Evolutionary conservation across 2,329 filamentous ascomycete species (phyloP).

Genomic region (Calonectria honghensis): DNA sequence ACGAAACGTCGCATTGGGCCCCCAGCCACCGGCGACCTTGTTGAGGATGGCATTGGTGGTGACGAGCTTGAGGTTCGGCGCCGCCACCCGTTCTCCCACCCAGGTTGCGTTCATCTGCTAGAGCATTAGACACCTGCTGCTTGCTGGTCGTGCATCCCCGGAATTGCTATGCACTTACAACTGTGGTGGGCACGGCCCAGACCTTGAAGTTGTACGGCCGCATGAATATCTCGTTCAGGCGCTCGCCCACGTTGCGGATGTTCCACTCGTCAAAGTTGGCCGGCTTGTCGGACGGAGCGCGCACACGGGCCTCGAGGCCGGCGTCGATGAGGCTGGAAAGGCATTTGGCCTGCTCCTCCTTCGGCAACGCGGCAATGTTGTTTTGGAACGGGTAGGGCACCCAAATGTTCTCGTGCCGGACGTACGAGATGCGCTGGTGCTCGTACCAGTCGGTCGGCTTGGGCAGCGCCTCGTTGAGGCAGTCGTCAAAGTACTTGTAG

Average conservation of each 20-base stretch:
- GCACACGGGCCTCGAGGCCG: conserved; percentile 87
- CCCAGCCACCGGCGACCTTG: conserved; percentile 98
- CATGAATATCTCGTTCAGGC: conserved; percentile 98
- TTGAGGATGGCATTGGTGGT: conserved; percentile 95
- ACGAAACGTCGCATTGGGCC: conserved; percentile 97
- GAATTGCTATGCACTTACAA: conserved; percentile 72
- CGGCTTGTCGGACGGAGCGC: conserved; percentile 85
- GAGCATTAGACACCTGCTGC: background rate
- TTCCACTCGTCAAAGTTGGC: conserved; percentile 99
- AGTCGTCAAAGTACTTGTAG: conserved; percentile 99
- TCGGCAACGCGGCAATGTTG: conserved; percentile 98
- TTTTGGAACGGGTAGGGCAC: conserved; percentile 99
- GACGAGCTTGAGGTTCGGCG: conserved; percentile 94
- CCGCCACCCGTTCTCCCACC: conserved; percentile 98
- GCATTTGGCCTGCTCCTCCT: conserved; percentile 96
- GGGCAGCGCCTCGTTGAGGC: conserved; percentile 96
- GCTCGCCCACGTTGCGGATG: conserved; percentile 90
- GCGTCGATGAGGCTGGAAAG: conserved; percentile 98
- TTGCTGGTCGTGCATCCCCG: background rate
- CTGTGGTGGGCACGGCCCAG: conserved; percentile 97
- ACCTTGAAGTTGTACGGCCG: conserved; percentile 99
- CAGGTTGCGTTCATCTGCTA: conserved; percentile 97
- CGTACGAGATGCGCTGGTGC: conserved; percentile 99
- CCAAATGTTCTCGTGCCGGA: conserved; percentile 96
- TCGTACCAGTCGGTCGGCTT: conserved; percentile 96